Conservation (phyloP, 2,329 filamentous ascomycete species). For the Fusarium setosum region DNA sequence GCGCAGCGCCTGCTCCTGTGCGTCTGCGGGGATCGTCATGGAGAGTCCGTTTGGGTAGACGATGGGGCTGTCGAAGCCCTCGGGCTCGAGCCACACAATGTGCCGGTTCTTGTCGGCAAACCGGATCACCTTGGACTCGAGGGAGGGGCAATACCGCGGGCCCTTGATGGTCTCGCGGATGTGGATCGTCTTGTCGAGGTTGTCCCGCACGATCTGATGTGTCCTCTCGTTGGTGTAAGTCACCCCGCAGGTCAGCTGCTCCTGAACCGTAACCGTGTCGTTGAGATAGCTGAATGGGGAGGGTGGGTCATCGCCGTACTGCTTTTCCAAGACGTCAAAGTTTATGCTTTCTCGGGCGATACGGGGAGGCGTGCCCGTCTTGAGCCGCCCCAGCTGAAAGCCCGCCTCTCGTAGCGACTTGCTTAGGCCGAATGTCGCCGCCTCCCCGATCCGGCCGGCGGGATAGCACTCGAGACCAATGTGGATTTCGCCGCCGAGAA, state of each 20-base stretch:
- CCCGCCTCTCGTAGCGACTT: slow-evolving; percentile 90
- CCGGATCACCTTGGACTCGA: slow-evolving; percentile 93
- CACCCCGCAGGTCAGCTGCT: slow-evolving; percentile 87
- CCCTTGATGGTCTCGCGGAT: slow-evolving; percentile 96
- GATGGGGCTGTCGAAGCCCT: slow-evolving; percentile 89
- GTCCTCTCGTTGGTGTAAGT: slow-evolving; percentile 88
- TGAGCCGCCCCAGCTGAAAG: slow-evolving; percentile 88
- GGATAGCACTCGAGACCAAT: slow-evolving; percentile 88
- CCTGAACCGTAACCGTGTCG: slow-evolving; percentile 77
- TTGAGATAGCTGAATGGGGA: slow-evolving; percentile 94
- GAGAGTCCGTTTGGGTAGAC: slow-evolving; percentile 97
- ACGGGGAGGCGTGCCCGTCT: slow-evolving; percentile 94
- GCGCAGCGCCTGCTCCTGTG: slow-evolving; percentile 85
- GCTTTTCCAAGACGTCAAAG: slow-evolving; percentile 76
- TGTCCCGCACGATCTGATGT: slow-evolving; percentile 86
- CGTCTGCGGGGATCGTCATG: slow-evolving; percentile 93
- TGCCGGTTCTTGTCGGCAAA: slow-evolving; percentile 85
- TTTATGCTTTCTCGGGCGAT: slow-evolving; percentile 86
- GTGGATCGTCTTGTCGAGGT: slow-evolving; percentile 96
- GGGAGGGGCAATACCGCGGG: slow-evolving; percentile 92
- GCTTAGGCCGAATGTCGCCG: slow-evolving; percentile 91
- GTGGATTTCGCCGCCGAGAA: slow-evolving; percentile 95
- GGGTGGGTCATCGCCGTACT: slow-evolving; percentile 86
- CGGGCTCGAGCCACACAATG: slow-evolving; percentile 96
- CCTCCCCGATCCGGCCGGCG: slow-evolving; percentile 92